Percentiles rank a stretch among this genome's conserved stretches.
Conservation (phyloP, 78 protist species). For the slime mould (Dictyostelium discoideum) region dicty_2.7 NC_007089.4:1850001-1850500, state of each 20-base stretch:
- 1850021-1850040: slow-evolving; percentile 86
- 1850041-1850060: slow-evolving; percentile 62
- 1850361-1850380: not conserved
- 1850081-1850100: slow-evolving; percentile 28
- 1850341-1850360: not conserved
- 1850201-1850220: not conserved
- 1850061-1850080: not conserved
- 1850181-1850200: slow-evolving; percentile 15
- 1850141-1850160: not conserved
- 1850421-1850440: not conserved
- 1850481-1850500: not conserved
- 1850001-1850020: slow-evolving; percentile 45
- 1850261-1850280: slow-evolving; percentile 1
- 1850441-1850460: not conserved
- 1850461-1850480: not conserved
- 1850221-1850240: slow-evolving; percentile 10
- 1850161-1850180: not conserved
- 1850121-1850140: not conserved
- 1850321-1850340: not conserved
- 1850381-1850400: slow-evolving; percentile 24
- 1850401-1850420: not conserved
- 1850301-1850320: not conserved
- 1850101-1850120: slow-evolving; percentile 32
- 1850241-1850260: not conserved
- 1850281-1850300: slow-evolving; percentile 9